A percentile compares a stretch with the other conserved stretches of the same genome.
phyloP scores from a whole-genome alignment of 441 rosid genomes.

The Eutrema salsugineum region DNA sequence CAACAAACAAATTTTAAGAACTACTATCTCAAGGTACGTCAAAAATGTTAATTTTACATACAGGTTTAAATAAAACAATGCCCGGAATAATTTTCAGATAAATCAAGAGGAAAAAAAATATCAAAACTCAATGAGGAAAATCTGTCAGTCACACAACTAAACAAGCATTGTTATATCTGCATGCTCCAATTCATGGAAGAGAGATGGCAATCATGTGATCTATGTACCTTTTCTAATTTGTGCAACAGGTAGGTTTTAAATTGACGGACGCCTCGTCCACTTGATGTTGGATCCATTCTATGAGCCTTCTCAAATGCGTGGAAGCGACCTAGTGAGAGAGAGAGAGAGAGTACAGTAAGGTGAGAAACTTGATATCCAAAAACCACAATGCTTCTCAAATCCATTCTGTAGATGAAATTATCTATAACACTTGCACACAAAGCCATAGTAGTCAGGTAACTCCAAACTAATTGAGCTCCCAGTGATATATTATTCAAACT shows the following conservation, averaged over 20 bases:
- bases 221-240: conserved; percentile 73
- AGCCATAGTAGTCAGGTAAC: background rate
- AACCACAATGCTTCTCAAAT: background rate
- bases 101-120: background rate
- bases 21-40: background rate
- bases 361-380: background rate
- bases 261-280: conserved; percentile 94
- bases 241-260: conserved; percentile 91
- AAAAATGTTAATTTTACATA: background rate
- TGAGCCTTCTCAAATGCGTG: conserved; percentile 94
- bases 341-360: background rate
- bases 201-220: background rate
- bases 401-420: background rate
- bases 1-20: conserved; percentile 25
- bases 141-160: background rate
- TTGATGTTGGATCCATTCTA: conserved; percentile 60
- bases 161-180: background rate
- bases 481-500: background rate
- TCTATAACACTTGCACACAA: background rate
- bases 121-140: background rate
- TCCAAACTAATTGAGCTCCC: background rate
- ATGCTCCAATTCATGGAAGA: background rate
- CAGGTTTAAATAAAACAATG: background rate
- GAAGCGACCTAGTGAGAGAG: conserved; percentile 71
- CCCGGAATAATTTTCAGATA: background rate